A percentile compares a stretch with the other conserved stretches of the same genome.
phyloP scores from a whole-genome alignment of 179 eudicot genomes.

The Carnegiea gigantea region DNA sequence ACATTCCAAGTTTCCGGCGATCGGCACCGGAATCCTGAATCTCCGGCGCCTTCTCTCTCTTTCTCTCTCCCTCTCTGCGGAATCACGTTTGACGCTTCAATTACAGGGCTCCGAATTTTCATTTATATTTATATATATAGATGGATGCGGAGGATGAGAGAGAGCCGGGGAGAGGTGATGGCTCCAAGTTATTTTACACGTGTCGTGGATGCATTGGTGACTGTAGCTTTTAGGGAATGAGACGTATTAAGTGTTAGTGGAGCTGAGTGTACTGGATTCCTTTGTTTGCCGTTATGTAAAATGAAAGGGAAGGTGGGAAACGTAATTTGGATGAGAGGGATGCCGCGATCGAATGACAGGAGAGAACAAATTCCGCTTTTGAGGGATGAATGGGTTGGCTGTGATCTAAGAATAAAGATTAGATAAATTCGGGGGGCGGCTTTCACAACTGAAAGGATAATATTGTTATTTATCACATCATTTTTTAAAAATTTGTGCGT shows the following conservation, averaged over 20 bases:
- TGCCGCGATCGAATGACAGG: background rate
- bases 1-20: background rate
- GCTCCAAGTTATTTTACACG: background rate
- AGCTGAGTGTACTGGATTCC: background rate
- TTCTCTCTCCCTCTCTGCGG: background rate
- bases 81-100: background rate
- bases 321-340: constrained; percentile 15
- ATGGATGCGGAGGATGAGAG: background rate
- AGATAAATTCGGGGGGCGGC: background rate
- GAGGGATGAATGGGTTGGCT: background rate
- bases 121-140: constrained; percentile 11
- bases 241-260: constrained; percentile 2
- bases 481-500: no score
- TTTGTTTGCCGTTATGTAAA: background rate
- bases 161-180: background rate
- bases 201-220: background rate
- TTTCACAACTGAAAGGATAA: no score
- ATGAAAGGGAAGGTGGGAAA: constrained; percentile 15
- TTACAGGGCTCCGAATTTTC: background rate
- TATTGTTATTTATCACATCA: no score
- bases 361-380: background rate
- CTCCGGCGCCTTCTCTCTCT: constrained; percentile 13
- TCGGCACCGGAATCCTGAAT: constrained; percentile 19
- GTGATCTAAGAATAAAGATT: background rate
- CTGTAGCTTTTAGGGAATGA: no score